These are phyloP conservation scores for Hordeum marinum DNA, from an alignment of 176 grass and related monocot species.

Conservation along the genomic window DNA sequence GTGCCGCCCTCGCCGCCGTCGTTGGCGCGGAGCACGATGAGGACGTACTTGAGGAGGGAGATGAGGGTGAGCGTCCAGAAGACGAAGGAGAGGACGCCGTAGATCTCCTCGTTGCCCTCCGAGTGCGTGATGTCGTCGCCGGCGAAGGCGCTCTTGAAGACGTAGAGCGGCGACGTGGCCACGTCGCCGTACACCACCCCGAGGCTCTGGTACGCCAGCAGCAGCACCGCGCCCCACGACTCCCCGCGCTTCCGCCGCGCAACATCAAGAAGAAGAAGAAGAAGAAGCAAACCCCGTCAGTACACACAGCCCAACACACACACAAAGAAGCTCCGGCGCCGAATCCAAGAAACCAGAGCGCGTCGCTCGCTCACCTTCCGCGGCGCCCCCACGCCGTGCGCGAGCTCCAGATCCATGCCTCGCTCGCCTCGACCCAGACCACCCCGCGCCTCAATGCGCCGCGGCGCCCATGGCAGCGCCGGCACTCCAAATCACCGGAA, in stretches of 20 bases:
- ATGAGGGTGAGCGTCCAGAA: slow-evolving; percentile 98
- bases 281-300: neutral
- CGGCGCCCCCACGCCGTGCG: slow-evolving; percentile 7
- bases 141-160: slow-evolving; percentile 89
- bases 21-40: slow-evolving; percentile 82
- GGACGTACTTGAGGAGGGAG: slow-evolving; percentile 91
- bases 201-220: slow-evolving; percentile 93
- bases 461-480: neutral
- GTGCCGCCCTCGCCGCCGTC: slow-evolving; percentile 97
- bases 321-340: neutral
- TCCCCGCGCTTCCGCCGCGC: slow-evolving; percentile 39
- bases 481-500: slow-evolving; percentile 10
- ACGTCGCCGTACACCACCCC: slow-evolving; percentile 97
- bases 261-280: neutral
- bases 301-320: neutral
- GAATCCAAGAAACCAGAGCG: neutral
- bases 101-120: slow-evolving; percentile 92
- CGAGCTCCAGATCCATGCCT: slow-evolving; percentile 68
- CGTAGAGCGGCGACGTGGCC: slow-evolving; percentile 92
- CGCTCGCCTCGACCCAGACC: neutral
- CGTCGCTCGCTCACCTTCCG: slow-evolving; percentile 39
- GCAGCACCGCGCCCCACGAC: slow-evolving; percentile 64
- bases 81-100: slow-evolving; percentile 96
- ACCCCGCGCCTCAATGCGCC: slow-evolving; percentile 31
- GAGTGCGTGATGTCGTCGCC: slow-evolving; percentile 88